Evolutionary conservation across 2,329 filamentous ascomycete species (phyloP), one percentile per base, ranked within the genome.

Genomic region (Rutstroemia sp.): DNA sequence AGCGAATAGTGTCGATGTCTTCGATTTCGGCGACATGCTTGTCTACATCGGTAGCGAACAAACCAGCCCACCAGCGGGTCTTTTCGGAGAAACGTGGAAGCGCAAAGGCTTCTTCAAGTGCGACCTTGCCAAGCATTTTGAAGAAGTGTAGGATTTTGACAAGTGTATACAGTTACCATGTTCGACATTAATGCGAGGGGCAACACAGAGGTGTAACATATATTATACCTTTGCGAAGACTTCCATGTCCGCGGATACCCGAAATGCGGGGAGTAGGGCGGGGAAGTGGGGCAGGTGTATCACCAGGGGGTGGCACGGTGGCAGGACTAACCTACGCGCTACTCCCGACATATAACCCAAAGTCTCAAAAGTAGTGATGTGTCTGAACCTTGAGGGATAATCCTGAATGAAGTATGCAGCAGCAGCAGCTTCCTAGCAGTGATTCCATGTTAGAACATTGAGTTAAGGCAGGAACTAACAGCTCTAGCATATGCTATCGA

Each of bases 101-200:
- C 58, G 77, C 78, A 60, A 83, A 84, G 14, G 81, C 80, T 70
- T 85, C 82, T 67, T 85, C 82, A 21, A 85, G 73, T 12, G 78
- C 78, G 57, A 85, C 75, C 60, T 86, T 85, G 58, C 82, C 82
- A 12, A 76, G 69, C 30, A 34, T 34, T 34, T 3, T 34, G 30
- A 34, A 12, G 14, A 14, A 34, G 12, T 34, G 14, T 34, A 10
- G 9, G 30, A 10, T 10, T 34, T 34, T 10, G 30, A 34, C 9
- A 34, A 12, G 30, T 4, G 9, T 12, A 12, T 34, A 14, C 4
- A 12, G 3, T 14, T 34, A 12, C 12, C 12, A 14, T 12, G 12
- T 9, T 34, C 30, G 30, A 34, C 30, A 34, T 12, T 12, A 12
- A 34, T 34, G 4, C 3, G 12, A 12, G 10, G 10, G 30, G 12